Conservation (phyloP, 495 filamentous ascomycete species). For the Staphylotrichum longicolle region DNA sequence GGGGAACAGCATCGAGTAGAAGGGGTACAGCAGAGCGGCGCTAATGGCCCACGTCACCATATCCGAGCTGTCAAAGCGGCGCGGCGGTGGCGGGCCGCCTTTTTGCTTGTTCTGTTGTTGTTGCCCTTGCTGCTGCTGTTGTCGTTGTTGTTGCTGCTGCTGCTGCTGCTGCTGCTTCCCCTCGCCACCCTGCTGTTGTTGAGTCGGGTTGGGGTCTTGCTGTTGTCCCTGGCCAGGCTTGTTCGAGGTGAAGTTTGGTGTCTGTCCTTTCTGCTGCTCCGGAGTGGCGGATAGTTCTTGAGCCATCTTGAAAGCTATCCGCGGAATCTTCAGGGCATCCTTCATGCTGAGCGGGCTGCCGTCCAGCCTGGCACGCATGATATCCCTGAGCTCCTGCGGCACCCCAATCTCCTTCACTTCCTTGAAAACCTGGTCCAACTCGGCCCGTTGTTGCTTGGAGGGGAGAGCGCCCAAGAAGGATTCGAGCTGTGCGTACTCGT, state of each 20-base stretch:
- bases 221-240: conserved; percentile 22
- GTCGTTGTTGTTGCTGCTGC: conserved; percentile 16
- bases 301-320: conserved; percentile 24
- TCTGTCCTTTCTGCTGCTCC: background rate
- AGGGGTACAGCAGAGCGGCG: conserved; percentile 23
- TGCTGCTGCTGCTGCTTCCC: conserved; percentile 24
- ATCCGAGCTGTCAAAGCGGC: conserved; percentile 12
- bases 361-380: conserved; percentile 47
- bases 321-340: conserved; percentile 50
- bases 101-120: conserved; percentile 28
- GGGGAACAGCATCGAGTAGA: conserved; percentile 26
- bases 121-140: conserved; percentile 21
- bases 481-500: conserved; percentile 28
- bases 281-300: conserved; percentile 11
- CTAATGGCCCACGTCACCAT: conserved; percentile 19
- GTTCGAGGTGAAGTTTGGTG: conserved; percentile 23
- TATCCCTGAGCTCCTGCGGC: conserved; percentile 32
- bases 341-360: conserved; percentile 56
- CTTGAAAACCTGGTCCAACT: conserved; percentile 14
- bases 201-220: background rate
- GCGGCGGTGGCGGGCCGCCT: conserved; percentile 10
- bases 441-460: conserved; percentile 5
- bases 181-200: conserved; percentile 28
- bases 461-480: background rate
- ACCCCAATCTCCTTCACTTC: conserved; percentile 27